Evolutionary conservation across 1,284 basidiomycete species (phyloP).

Genomic region (Tetrapyrgos nigripes): DNA sequence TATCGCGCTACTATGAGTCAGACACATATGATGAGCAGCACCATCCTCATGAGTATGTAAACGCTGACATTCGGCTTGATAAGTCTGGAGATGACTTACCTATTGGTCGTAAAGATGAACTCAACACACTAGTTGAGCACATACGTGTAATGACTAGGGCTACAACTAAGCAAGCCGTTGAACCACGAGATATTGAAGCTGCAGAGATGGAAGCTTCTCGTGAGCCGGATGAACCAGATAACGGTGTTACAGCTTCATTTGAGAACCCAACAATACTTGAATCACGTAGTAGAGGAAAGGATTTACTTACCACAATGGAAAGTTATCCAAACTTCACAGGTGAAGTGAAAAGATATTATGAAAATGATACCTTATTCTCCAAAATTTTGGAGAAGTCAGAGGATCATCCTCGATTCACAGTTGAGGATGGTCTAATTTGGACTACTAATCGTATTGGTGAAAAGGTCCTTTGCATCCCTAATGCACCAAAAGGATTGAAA

Average conservation of each 20-base stretch:
- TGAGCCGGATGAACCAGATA: neutral
- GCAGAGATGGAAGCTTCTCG: neutral
- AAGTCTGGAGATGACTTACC: conserved; percentile 31
- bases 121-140: neutral
- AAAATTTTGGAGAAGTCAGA: conserved; percentile 9
- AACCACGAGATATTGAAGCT: conserved; percentile 1
- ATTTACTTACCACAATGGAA: neutral
- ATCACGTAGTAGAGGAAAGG: neutral
- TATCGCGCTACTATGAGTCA: conserved; percentile 39
- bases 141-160: too few relatives aligned
- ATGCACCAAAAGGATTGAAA: neutral
- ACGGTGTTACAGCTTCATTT: too few relatives aligned
- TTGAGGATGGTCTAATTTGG: conserved; percentile 13
- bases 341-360: neutral
- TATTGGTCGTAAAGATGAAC: conserved; percentile 12
- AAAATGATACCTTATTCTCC: conserved; percentile 11
- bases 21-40: conserved; percentile 26
- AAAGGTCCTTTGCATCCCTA: conserved; percentile 18
- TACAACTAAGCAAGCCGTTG: neutral
- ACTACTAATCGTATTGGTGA: conserved; percentile 15
- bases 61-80: conserved; percentile 32
- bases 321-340: neutral
- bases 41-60: conserved; percentile 30
- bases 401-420: conserved; percentile 5
- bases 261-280: conserved; percentile 1